phyloP scores from a whole-genome alignment of 805 yeast species.

The Ogataea degrootiae region DNA sequence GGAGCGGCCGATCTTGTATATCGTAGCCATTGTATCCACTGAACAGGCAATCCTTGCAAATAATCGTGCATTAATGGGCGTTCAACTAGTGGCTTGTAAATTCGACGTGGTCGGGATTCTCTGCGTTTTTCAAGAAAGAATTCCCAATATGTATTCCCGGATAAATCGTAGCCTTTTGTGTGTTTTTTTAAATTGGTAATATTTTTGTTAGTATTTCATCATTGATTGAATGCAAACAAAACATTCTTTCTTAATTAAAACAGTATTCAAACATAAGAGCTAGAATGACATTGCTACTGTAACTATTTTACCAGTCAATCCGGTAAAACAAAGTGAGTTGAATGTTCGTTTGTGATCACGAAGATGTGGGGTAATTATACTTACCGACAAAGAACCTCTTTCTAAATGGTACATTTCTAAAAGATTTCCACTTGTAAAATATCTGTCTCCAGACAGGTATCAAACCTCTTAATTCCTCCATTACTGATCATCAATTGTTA shows the following conservation, averaged over 20 bases:
- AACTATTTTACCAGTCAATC: no score
- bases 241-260: no score
- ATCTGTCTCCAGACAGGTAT: conserved; percentile 47
- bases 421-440: conserved; percentile 53
- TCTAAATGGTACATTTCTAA: conserved; percentile 64
- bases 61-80: conserved; percentile 52
- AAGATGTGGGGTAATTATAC: conserved; percentile 7
- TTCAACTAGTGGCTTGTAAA: conserved; percentile 51
- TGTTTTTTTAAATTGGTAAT: no score
- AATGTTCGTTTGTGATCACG: no score
- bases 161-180: conserved; percentile 60
- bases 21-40: conserved; percentile 81
- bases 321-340: no score
- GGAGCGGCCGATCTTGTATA: conserved; percentile 59
- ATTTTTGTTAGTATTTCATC: no score
- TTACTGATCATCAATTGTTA: conserved; percentile 10
- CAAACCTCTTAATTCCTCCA: conserved; percentile 47
- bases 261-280: no score
- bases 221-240: no score
- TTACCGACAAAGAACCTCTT: conserved; percentile 55
- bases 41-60: conserved; percentile 55
- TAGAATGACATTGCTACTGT: no score
- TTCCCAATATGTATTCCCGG: conserved; percentile 86
- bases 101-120: conserved; percentile 48
- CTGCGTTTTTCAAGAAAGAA: conserved; percentile 45